Conservation (phyloP, 495 filamentous ascomycete genomes). For the Lepraria neglecta region DNA sequence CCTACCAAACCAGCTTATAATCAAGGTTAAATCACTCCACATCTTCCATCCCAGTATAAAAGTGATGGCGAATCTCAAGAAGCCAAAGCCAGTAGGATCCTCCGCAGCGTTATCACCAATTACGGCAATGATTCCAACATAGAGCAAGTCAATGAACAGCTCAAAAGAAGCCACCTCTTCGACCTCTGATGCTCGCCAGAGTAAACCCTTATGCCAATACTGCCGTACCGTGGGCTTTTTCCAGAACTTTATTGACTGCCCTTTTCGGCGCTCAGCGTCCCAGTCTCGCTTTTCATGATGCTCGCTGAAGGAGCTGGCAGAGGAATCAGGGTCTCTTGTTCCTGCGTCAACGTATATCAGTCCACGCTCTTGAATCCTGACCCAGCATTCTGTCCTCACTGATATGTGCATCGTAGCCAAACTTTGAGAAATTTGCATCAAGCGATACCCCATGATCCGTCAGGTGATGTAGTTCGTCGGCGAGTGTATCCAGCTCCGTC, state of each 20-base stretch:
- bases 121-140: constrained; percentile 56
- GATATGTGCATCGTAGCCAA: constrained; percentile 52
- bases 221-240: constrained; percentile 49
- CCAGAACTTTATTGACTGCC: constrained; percentile 45
- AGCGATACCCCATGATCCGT: constrained; percentile 46
- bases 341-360: constrained; percentile 15
- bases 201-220: constrained; percentile 54
- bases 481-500: constrained; percentile 43
- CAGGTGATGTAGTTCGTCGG: constrained; percentile 46
- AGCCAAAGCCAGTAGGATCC: constrained; percentile 41
- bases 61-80: constrained; percentile 48
- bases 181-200: constrained; percentile 49
- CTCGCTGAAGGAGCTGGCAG: constrained; percentile 27
- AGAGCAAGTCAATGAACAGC: constrained; percentile 49
- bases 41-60: constrained; percentile 56
- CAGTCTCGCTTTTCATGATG: constrained; percentile 35
- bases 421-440: constrained; percentile 52
- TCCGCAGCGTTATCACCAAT: constrained; percentile 52
- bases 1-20: constrained; percentile 47
- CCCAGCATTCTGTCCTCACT: constrained; percentile 34
- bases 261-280: constrained; percentile 39
- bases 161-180: constrained; percentile 53
- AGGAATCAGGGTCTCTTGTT: constrained; percentile 32
- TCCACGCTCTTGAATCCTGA: not conserved
- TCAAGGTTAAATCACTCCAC: constrained; percentile 48